phyloP scores from a whole-genome alignment of 1,284 basidiomycete genomes.

The Ceratobasidium sp. region DNA sequence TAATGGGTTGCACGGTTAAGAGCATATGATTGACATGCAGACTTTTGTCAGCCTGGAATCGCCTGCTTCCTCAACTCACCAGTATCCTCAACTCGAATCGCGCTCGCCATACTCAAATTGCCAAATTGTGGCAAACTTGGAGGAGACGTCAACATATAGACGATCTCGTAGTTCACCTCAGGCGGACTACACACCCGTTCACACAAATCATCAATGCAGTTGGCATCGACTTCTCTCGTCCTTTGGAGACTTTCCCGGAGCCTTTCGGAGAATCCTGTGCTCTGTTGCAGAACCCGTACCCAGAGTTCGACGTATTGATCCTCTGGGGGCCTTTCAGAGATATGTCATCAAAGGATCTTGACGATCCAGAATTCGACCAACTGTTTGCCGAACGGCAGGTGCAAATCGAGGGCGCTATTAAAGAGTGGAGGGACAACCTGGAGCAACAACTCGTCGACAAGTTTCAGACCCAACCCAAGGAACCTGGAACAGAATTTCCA shows the following conservation, averaged over 20 bases:
- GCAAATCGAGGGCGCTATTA: background rate
- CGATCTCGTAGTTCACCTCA: background rate
- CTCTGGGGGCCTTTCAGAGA: background rate
- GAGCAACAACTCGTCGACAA: too few species aligned
- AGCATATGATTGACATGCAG: background rate
- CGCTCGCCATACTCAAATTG: background rate
- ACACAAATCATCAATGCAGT: background rate
- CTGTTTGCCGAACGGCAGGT: background rate
- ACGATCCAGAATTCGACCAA: background rate
- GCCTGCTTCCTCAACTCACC: conserved; percentile 17
- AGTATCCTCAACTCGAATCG: background rate
- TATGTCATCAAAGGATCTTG: background rate
- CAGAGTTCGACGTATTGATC: background rate
- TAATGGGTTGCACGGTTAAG: too few species aligned
- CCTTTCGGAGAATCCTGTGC: background rate
- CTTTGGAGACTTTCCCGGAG: conserved; percentile 5
- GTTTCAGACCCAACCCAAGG: too few species aligned
- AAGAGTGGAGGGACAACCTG: too few species aligned
- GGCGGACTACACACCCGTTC: conserved; percentile 14
- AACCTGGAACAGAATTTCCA: too few species aligned
- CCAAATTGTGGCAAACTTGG: background rate
- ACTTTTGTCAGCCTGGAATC: background rate
- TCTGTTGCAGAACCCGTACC: conserved; percentile 1
- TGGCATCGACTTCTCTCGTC: background rate
- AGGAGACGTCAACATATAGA: background rate